Evolutionary conservation across 2,329 filamentous ascomycete species (phyloP).

Genomic region (Cordyceps pruinosa): DNA sequence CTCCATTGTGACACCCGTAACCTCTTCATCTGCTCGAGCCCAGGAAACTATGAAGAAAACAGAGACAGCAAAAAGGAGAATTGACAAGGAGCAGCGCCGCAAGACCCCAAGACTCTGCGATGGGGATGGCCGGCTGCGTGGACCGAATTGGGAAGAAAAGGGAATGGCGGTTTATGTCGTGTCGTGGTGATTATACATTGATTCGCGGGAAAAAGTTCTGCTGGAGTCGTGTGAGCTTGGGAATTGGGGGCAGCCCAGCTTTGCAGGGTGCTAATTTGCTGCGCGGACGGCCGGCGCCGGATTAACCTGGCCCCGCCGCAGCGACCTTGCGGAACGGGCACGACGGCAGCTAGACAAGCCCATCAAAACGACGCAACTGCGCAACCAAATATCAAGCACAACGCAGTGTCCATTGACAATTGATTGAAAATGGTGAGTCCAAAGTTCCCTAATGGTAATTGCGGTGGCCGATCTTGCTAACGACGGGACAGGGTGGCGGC

Average conservation of each 20-base stretch:
- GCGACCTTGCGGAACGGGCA: not conserved
- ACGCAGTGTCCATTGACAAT: conserved; percentile 27
- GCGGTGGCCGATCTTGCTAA: conserved; percentile 30
- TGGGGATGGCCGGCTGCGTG: not conserved
- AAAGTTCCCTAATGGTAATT: not conserved
- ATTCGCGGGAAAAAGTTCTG: conserved; percentile 31
- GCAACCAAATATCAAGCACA: conserved; percentile 18
- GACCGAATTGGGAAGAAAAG: not conserved
- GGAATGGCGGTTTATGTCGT: not conserved
- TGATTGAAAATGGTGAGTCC: conserved; percentile 50
- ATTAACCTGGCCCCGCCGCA: conserved; percentile 9
- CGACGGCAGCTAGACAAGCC: conserved; percentile 6
- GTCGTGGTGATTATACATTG: conserved; percentile 5
- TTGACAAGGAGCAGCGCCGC: not conserved
- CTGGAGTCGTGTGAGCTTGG: conserved; percentile 29
- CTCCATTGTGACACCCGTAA: conserved; percentile 35
- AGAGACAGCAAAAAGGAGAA: not conserved
- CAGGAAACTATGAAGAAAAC: not conserved
- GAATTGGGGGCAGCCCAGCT: conserved; percentile 2
- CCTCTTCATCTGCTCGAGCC: conserved; percentile 32
- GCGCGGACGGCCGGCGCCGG: conserved; percentile 5
- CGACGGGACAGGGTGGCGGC: conserved; percentile 60
- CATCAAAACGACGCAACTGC: conserved; percentile 26
- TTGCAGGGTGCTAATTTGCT: conserved; percentile 12
- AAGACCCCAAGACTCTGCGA: not conserved